Evolutionary conservation across 441 rosid species (phyloP).

Genomic region (Erodium texanum): DNA sequence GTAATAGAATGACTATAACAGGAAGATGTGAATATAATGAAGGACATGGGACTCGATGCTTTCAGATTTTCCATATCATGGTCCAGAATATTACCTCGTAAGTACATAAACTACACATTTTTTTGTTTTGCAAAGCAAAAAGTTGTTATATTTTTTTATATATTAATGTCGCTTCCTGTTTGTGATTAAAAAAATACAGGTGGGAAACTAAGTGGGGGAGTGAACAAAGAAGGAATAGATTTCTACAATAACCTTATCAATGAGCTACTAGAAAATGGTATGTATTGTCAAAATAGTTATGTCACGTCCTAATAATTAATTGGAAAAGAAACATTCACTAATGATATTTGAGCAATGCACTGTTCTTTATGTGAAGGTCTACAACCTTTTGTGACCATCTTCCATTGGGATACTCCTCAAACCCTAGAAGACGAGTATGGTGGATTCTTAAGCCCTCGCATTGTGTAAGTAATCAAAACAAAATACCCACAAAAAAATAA

Average conservation of each 20-base stretch:
- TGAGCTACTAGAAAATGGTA: conserved; percentile 17
- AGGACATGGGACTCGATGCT: conserved; percentile 44
- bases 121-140: no score
- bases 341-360: not conserved
- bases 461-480: conserved; percentile 49
- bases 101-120: no score
- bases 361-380: conserved; percentile 32
- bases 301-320: no score
- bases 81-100: conserved; percentile 55
- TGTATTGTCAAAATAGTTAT: not conserved
- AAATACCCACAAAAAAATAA: no score
- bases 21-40: conserved; percentile 49
- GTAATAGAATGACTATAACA: conserved; percentile 10
- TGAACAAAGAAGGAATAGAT: conserved; percentile 18
- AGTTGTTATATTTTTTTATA: no score
- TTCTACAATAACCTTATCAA: conserved; percentile 22
- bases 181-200: not conserved
- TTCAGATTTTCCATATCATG: conserved; percentile 73
- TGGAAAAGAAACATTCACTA: no score
- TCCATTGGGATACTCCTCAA: conserved; percentile 53
- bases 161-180: no score
- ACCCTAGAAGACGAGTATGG: conserved; percentile 43
- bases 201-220: conserved; percentile 21
- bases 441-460: conserved; percentile 34
- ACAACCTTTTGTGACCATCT: conserved; percentile 40